These are phyloP conservation scores for Aureobasidium sp. DNA, from an alignment of 2,329 filamentous ascomycete species.

Conservation along the genomic window DNA sequence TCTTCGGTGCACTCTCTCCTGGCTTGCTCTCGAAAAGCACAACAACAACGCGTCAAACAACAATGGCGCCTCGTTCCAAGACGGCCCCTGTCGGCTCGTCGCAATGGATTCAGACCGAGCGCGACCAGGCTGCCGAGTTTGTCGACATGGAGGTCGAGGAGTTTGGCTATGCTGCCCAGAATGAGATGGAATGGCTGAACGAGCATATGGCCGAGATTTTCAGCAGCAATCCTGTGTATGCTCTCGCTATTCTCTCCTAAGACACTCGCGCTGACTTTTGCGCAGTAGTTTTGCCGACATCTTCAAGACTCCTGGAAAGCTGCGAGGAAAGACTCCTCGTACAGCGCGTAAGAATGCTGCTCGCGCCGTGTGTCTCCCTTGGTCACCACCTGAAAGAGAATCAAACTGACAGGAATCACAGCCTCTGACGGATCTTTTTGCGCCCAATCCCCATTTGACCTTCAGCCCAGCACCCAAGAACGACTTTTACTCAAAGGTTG, in stretches of 20 bases:
- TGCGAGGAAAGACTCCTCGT: slow-evolving; percentile 72
- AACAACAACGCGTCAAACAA: slow-evolving; percentile 22
- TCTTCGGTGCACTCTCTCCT: not conserved
- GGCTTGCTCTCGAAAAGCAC: not conserved
- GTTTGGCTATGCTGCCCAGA: slow-evolving; percentile 82
- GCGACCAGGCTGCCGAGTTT: slow-evolving; percentile 67
- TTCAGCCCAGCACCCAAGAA: slow-evolving; percentile 34
- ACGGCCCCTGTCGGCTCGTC: slow-evolving; percentile 23
- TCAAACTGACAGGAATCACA: slow-evolving; percentile 39
- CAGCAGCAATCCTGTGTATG: slow-evolving; percentile 75
- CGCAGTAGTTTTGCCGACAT: slow-evolving; percentile 79
- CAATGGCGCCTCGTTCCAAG: slow-evolving; percentile 18
- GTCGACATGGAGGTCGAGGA: slow-evolving; percentile 80
- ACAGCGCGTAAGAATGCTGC: slow-evolving; percentile 58
- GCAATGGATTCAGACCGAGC: slow-evolving; percentile 78
- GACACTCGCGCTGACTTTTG: slow-evolving; percentile 21
- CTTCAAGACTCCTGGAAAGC: slow-evolving; percentile 87
- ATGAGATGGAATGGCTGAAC: slow-evolving; percentile 96
- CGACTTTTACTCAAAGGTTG: slow-evolving; percentile 44
- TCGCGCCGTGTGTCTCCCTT: slow-evolving; percentile 54
- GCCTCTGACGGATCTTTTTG: slow-evolving; percentile 43
- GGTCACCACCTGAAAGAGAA: slow-evolving; percentile 27
- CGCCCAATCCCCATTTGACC: slow-evolving; percentile 32
- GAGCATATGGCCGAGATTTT: slow-evolving; percentile 98
- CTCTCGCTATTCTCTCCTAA: not conserved